phyloP scores from a whole-genome alignment of 2,329 filamentous ascomycete species.

The Colletotrichum magnum region DNA sequence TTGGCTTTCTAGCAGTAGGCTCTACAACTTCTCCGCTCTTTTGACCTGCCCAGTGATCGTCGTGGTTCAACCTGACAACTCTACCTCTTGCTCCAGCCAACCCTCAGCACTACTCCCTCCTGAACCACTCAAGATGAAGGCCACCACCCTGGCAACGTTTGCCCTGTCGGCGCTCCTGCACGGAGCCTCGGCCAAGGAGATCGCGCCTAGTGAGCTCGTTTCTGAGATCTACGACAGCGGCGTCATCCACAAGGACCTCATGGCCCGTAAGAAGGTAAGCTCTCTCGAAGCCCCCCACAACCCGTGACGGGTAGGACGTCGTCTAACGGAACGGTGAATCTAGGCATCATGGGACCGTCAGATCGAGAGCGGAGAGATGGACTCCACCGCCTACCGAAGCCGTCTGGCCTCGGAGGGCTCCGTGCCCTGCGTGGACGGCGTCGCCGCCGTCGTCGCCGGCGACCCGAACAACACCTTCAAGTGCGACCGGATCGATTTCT shows the following conservation, averaged over 20 bases:
- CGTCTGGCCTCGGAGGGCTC: slow-evolving; percentile 35
- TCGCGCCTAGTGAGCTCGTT: slow-evolving; percentile 40
- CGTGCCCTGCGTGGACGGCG: slow-evolving; percentile 40
- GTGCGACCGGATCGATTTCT: slow-evolving; percentile 50
- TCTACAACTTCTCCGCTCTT: slow-evolving; percentile 16
- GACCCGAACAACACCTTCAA: slow-evolving; percentile 42
- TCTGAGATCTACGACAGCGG: slow-evolving; percentile 42
- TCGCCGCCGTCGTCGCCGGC: slow-evolving; percentile 38
- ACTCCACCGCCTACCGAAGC: slow-evolving; percentile 35
- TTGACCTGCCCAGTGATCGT: slow-evolving; percentile 13
- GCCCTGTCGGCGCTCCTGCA: slow-evolving; percentile 37
- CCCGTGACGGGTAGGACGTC: background rate
- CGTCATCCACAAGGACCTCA: slow-evolving; percentile 42
- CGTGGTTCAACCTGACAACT: slow-evolving; percentile 24
- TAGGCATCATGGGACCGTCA: slow-evolving; percentile 40
- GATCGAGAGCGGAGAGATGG: slow-evolving; percentile 38
- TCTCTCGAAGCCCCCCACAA: too few relatives aligned
- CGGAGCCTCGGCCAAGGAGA: slow-evolving; percentile 42
- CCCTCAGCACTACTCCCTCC: slow-evolving; percentile 3
- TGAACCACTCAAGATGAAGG: slow-evolving; percentile 37
- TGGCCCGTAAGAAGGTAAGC: slow-evolving; percentile 42
- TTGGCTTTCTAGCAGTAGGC: background rate
- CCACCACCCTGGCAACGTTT: slow-evolving; percentile 33
- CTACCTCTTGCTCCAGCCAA: slow-evolving; percentile 5
- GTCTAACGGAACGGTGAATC: background rate